These are phyloP conservation scores for Coemansia sp. DNA, from an alignment of 192 early-diverging fungal genomes.

Conservation along the genomic window DNA sequence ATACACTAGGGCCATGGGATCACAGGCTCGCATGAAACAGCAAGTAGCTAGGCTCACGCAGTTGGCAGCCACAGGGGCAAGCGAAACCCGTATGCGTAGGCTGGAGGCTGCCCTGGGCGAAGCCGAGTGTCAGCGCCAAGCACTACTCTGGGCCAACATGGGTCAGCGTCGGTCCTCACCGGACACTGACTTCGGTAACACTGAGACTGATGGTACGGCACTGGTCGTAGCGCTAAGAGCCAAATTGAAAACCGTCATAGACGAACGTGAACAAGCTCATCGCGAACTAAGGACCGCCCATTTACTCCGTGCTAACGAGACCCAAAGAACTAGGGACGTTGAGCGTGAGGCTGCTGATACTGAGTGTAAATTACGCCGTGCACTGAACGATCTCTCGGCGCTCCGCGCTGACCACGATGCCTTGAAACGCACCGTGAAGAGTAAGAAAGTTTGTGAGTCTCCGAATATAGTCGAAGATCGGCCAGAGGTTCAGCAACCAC, in stretches of 20 bases:
- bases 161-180: conserved; percentile 24
- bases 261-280: conserved; percentile 41
- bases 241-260: conserved; percentile 24
- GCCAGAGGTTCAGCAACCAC: conserved; percentile 1
- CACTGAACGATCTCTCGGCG: conserved; percentile 23
- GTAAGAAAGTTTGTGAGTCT: neutral
- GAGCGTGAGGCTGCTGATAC: conserved; percentile 43
- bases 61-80: conserved; percentile 41
- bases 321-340: conserved; percentile 37
- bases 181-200: neutral
- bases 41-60: conserved; percentile 51
- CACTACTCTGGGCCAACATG: conserved; percentile 45
- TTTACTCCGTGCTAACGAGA: conserved; percentile 47
- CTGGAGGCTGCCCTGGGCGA: conserved; percentile 53
- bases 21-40: conserved; percentile 53
- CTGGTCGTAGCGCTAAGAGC: conserved; percentile 34
- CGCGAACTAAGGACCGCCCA: conserved; percentile 49
- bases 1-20: conserved; percentile 27
- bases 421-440: conserved; percentile 17
- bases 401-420: conserved; percentile 31
- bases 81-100: conserved; percentile 44
- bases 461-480: too few relatives aligned
- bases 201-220: conserved; percentile 23
- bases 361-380: conserved; percentile 30
- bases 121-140: conserved; percentile 52